Percentiles rank a stretch among this genome's conserved stretches.
Evolutionary conservation across 2,329 filamentous ascomycete genomes (phyloP).

Genomic region (Phialophora macrospora): DNA sequence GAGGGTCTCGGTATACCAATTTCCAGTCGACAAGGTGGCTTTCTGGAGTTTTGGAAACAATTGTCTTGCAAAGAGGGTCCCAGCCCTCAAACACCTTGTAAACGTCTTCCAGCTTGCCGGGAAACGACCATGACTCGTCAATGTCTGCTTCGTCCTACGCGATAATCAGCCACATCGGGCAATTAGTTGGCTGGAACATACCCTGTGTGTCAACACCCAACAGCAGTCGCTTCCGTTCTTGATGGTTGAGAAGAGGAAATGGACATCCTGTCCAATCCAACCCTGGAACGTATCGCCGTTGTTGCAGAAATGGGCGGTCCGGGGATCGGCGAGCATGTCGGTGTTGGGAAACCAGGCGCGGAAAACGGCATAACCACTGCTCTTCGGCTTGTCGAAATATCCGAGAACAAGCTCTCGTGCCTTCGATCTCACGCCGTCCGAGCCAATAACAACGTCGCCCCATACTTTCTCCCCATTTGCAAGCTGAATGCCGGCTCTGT

Average conservation of each 20-base stretch:
- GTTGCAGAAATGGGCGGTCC: conserved; percentile 35
- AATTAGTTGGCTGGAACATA: conserved; percentile 1
- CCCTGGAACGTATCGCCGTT: conserved; percentile 38
- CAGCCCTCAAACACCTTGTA: conserved; percentile 58
- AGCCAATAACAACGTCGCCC: conserved; percentile 33
- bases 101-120: conserved; percentile 55
- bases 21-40: conserved; percentile 35
- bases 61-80: conserved; percentile 50
- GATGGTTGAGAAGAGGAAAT: conserved; percentile 37
- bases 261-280: conserved; percentile 50
- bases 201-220: conserved; percentile 37
- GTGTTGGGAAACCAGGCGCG: conserved; percentile 45
- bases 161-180: background rate
- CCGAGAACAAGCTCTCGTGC: conserved; percentile 38
- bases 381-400: conserved; percentile 44
- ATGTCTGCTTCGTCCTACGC: conserved; percentile 57
- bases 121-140: conserved; percentile 57
- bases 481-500: conserved; percentile 58
- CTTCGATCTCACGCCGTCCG: conserved; percentile 35
- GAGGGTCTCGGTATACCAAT: conserved; percentile 34
- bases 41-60: conserved; percentile 38
- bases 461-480: conserved; percentile 54
- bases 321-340: conserved; percentile 36
- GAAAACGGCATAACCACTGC: conserved; percentile 42
- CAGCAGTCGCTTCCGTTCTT: conserved; percentile 37